Evolutionary conservation across 2,329 filamentous ascomycete genomes (phyloP).

Genomic region (Penicillium sclerotigenum): DNA sequence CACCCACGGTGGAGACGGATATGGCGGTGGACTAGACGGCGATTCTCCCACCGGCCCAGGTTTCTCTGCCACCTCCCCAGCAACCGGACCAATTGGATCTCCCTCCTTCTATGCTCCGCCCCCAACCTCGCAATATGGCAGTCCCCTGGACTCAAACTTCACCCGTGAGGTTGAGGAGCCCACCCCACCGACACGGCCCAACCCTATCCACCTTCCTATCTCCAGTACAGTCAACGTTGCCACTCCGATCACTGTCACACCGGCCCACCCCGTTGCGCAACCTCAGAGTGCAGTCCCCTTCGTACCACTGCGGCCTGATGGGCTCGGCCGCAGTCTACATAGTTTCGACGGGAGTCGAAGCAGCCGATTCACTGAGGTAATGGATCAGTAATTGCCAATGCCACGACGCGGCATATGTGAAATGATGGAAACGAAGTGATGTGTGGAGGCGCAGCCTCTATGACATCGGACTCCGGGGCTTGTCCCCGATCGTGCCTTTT

Average conservation of each 20-base stretch:
- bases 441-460: neutral
- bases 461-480: neutral
- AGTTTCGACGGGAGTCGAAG: slow-evolving; percentile 46
- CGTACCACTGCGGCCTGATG: slow-evolving; percentile 34
- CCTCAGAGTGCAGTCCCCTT: slow-evolving; percentile 27
- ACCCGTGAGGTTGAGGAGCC: slow-evolving; percentile 32
- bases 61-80: slow-evolving; percentile 26
- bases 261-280: slow-evolving; percentile 27
- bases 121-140: slow-evolving; percentile 28
- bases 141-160: slow-evolving; percentile 32
- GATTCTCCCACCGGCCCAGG: slow-evolving; percentile 32
- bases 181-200: slow-evolving; percentile 40
- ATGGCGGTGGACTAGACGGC: slow-evolving; percentile 37
- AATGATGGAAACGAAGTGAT: slow-evolving; percentile 19
- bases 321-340: slow-evolving; percentile 42
- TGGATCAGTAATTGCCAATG: slow-evolving; percentile 25
- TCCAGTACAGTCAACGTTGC: slow-evolving; percentile 34
- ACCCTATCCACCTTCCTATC: slow-evolving; percentile 44
- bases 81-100: slow-evolving; percentile 20
- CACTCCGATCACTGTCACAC: slow-evolving; percentile 23
- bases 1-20: slow-evolving; percentile 47
- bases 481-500: neutral
- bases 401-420: slow-evolving; percentile 18
- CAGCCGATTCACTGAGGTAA: slow-evolving; percentile 45
- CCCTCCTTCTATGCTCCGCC: slow-evolving; percentile 27